Evolutionary conservation across 441 rosid genomes (phyloP).

Genomic region (Populus hybrid): DNA sequence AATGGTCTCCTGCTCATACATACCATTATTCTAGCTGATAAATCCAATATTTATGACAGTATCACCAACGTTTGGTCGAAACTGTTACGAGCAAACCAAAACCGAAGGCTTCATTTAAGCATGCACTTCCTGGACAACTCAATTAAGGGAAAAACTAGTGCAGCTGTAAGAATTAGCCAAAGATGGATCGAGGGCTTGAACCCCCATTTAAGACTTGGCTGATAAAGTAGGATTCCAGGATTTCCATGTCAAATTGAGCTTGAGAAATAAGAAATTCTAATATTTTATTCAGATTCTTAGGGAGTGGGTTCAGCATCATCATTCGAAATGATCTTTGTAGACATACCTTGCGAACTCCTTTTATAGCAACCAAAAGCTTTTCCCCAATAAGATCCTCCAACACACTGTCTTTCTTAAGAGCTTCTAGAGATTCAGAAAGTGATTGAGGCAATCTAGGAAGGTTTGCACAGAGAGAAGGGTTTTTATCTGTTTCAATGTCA

Average conservation of each 20-base stretch:
- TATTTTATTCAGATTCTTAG: neutral
- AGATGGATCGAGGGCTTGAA: neutral
- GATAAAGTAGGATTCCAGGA: neutral
- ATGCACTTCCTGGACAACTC: neutral
- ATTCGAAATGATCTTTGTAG: constrained; percentile 2
- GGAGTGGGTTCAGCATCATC: neutral
- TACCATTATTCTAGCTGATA: neutral
- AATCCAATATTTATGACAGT: too few relatives aligned
- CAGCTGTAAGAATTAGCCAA: neutral
- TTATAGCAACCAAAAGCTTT: constrained; percentile 68
- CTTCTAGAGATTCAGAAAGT: constrained; percentile 71
- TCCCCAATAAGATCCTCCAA: constrained; percentile 64
- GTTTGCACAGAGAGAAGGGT: constrained; percentile 56
- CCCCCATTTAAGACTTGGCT: neutral
- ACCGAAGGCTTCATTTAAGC: neutral
- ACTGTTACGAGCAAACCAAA: too few relatives aligned
- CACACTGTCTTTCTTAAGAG: constrained; percentile 52
- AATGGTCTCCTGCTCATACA: neutral
- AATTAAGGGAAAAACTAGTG: neutral
- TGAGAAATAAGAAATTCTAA: neutral
- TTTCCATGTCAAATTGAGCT: neutral
- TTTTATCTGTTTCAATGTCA: constrained; percentile 42
- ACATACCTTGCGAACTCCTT: constrained; percentile 86
- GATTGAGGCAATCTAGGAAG: constrained; percentile 62
- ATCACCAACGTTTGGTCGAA: too few relatives aligned